phyloP scores from a whole-genome alignment of 164 flowering plant genomes.

The Vitis vinifera region ASM3070453v1 NC_081811.1:1195501-1196000 shows the following conservation, averaged over 20 bases:
- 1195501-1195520: constrained; percentile 52
- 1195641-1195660: constrained; percentile 6
- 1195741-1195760: constrained; percentile 33
- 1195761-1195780: constrained; percentile 40
- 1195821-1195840: constrained; percentile 3
- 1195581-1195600: neutral
- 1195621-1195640: constrained; percentile 30
- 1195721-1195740: constrained; percentile 23
- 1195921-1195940: no score
- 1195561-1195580: constrained; percentile 35
- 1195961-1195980: no score
- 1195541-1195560: constrained; percentile 30
- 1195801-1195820: constrained; percentile 20
- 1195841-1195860: no score
- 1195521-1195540: constrained; percentile 35
- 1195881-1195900: no score
- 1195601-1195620: constrained; percentile 66
- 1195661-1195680: constrained; percentile 50
- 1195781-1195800: constrained; percentile 25
- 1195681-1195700: constrained; percentile 66
- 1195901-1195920: no score
- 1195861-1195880: no score
- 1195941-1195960: no score
- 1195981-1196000: no score
- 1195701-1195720: constrained; percentile 30